Evolutionary conservation across 179 eudicot genomes (phyloP).

Genomic region (Spergularia azorica): DNA sequence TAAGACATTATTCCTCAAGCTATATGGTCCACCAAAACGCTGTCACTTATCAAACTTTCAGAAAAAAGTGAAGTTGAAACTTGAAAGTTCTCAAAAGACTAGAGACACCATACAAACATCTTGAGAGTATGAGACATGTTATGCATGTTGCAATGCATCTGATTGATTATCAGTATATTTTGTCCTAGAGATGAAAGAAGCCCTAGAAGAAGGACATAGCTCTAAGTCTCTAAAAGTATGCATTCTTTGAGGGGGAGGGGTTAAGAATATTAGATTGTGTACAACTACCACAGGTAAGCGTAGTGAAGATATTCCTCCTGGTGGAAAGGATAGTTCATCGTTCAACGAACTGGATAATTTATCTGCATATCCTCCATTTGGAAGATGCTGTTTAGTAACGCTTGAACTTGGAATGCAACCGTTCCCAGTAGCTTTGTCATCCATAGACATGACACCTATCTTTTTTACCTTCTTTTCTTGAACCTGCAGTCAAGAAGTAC

Average conservation of each 20-base stretch:
- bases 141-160: constrained; percentile 9
- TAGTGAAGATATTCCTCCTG: constrained; percentile 71
- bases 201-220: not conserved
- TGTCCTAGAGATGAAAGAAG: not conserved
- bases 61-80: not conserved
- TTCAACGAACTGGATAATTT: constrained; percentile 38
- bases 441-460: constrained; percentile 72
- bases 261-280: constrained; percentile 26
- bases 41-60: not conserved
- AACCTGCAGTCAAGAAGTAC: constrained; percentile 51
- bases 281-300: constrained; percentile 96
- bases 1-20: not conserved
- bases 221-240: too few species aligned
- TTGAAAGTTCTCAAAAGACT: not conserved
- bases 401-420: constrained; percentile 64
- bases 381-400: constrained; percentile 38
- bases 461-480: constrained; percentile 98
- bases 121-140: not conserved
- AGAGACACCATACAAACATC: constrained; percentile 5
- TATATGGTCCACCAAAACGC: not conserved
- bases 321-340: constrained; percentile 60
- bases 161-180: constrained; percentile 1
- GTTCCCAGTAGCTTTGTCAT: constrained; percentile 66
- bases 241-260: not conserved
- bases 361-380: constrained; percentile 71